Base-by-base conservation (phyloP, 1,284 basidiomycete species). In the Cronartium quercuum region DNA sequence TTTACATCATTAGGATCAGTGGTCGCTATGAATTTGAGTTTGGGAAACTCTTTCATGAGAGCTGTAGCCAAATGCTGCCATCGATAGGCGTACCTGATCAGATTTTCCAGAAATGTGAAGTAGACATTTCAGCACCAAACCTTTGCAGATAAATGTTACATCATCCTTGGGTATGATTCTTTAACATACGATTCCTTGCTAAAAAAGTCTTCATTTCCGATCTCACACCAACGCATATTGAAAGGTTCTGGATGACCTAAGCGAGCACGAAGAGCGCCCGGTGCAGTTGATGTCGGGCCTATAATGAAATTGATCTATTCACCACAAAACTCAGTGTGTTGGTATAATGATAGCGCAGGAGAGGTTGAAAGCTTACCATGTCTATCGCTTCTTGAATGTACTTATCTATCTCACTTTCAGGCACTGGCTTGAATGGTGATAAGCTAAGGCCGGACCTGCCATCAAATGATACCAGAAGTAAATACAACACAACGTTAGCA, bases 161-260 rank as follows among this genome's bases (percentile, higher is more conserved):
- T n/a, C 13, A 12, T 21, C 10, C 34, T 5, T 61, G 9, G 6
- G 10, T 7, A 21, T 61, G 60, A 61, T 18, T 7, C 7, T 34
- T 37, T 34, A 35, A 38, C 60, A 12, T 61, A 61, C 60, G 51
- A 21, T 55, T n/a, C 3, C n/a, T n/a, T 21, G 51, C 29, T 12
- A 12, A 55, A 55, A 12, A 55, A 55, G 51, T 55, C 60, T 61
- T 61, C 29, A 34, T 61, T 61, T 6, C 60, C 60, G 9, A 61
- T 37, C 35, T 61, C 60, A 38, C n/a, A 18, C 29, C 18, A 61
- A 2, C 60, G 24, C 35, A 61, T 18, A 2, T 10, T 18, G 35
- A 61, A 29, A 34, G 60, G 60, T 34, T 61, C 29, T 21, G 60
- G 60, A 34, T 61, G 60, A 34, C 60, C 60, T 61, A 61, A 15